phyloP scores from a whole-genome alignment of 1,139 yeast species.

The Hyphopichia burtonii region DNA sequence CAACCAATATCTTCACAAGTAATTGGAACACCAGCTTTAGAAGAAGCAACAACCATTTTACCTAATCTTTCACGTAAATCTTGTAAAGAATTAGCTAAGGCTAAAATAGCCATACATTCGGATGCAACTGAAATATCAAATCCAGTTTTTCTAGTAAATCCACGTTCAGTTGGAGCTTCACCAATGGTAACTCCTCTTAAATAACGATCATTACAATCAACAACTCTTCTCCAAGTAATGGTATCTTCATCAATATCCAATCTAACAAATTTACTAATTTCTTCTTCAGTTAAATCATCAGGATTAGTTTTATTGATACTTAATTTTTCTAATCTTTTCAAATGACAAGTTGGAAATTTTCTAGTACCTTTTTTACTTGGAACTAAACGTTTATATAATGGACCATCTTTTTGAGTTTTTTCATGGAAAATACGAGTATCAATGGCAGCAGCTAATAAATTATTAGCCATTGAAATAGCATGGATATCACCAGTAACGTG shows the following conservation, averaged over 20 bases:
- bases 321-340: constrained; percentile 72
- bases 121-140: constrained; percentile 97
- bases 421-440: constrained; percentile 99
- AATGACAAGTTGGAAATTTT: constrained; percentile 75
- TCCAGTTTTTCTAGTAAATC: constrained; percentile 84
- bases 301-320: constrained; percentile 84
- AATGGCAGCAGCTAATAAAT: constrained; percentile 93
- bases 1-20: constrained; percentile 97
- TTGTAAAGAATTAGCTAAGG: constrained; percentile 75
- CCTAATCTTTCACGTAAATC: constrained; percentile 94
- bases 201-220: constrained; percentile 93
- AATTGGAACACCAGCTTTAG: constrained; percentile 79
- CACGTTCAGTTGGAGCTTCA: constrained; percentile 93
- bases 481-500: constrained; percentile 98
- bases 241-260: constrained; percentile 92
- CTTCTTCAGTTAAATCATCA: constrained; percentile 77
- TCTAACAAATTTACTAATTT: constrained; percentile 72
- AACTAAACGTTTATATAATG: constrained; percentile 81
- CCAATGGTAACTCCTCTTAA: constrained; percentile 91
- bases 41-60: constrained; percentile 84
- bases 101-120: constrained; percentile 96
- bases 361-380: constrained; percentile 85
- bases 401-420: constrained; percentile 85
- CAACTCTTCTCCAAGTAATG: constrained; percentile 95
- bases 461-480: constrained; percentile 95